These are phyloP conservation scores for Pichia sp. DNA, from an alignment of 1,139 yeast genomes.

Conservation along the genomic window DNA sequence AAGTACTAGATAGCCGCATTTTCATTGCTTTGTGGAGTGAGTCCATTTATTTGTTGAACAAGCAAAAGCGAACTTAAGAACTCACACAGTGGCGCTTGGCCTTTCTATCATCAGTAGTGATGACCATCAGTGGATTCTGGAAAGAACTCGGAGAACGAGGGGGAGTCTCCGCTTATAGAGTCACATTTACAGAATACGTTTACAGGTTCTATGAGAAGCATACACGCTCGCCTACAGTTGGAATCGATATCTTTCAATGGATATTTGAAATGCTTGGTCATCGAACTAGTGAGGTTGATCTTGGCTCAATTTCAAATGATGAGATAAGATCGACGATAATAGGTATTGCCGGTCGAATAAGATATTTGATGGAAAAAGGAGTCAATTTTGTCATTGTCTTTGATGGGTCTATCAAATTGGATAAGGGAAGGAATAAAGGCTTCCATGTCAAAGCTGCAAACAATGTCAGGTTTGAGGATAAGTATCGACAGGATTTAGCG, in stretches of 20 bases:
- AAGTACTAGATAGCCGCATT: no score
- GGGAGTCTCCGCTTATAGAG: slow-evolving; percentile 32
- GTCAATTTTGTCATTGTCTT: slow-evolving; percentile 62
- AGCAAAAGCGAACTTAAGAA: no score
- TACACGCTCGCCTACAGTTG: slow-evolving; percentile 48
- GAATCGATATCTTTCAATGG: slow-evolving; percentile 70
- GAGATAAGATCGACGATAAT: slow-evolving; percentile 1
- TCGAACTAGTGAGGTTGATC: slow-evolving; percentile 17
- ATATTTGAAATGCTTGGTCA: slow-evolving; percentile 40
- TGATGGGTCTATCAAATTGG: slow-evolving; percentile 55
- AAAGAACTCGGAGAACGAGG: slow-evolving; percentile 7
- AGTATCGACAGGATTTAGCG: slow-evolving; percentile 12
- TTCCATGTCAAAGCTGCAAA: slow-evolving; percentile 2
- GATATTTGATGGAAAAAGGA: slow-evolving; percentile 45
- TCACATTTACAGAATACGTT: slow-evolving; percentile 40
- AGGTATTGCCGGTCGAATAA: slow-evolving; percentile 32
- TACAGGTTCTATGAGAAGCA: slow-evolving; percentile 32
- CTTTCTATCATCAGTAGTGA: no score
- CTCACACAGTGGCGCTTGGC: no score
- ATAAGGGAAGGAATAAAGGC: slow-evolving; percentile 17
- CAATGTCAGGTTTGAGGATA: slow-evolving; percentile 14
- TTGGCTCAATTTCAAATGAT: slow-evolving; percentile 1
- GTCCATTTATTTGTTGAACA: no score
- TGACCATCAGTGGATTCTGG: slow-evolving; percentile 16
- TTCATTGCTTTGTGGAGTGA: no score